These are phyloP conservation scores for Nectriaceae sp. DNA, from an alignment of 2,329 filamentous ascomycete species.

Conservation along the genomic window DNA sequence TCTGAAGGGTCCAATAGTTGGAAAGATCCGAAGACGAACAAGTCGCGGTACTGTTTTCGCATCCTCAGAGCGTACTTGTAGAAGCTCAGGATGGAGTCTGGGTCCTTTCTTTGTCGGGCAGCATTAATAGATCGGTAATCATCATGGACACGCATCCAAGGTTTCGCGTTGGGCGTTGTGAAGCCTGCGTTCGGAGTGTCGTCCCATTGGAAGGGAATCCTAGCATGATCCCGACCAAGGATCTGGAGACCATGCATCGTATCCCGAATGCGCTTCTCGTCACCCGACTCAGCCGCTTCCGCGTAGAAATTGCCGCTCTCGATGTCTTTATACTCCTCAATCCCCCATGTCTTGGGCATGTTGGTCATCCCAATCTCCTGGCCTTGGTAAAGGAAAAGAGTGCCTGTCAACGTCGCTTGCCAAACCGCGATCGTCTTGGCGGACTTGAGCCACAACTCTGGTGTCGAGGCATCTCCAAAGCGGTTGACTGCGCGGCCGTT, in stretches of 20 bases:
- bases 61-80: slow-evolving; percentile 56
- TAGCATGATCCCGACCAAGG: slow-evolving; percentile 63
- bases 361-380: slow-evolving; percentile 65
- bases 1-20: slow-evolving; percentile 51
- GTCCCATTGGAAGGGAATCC: slow-evolving; percentile 70
- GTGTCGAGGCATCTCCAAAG: slow-evolving; percentile 49
- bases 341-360: slow-evolving; percentile 50
- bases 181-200: slow-evolving; percentile 62
- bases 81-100: slow-evolving; percentile 56
- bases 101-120: slow-evolving; percentile 45
- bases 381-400: slow-evolving; percentile 60
- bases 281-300: slow-evolving; percentile 39
- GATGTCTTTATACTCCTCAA: slow-evolving; percentile 57
- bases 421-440: slow-evolving; percentile 56
- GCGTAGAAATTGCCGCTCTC: slow-evolving; percentile 55
- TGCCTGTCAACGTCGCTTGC: slow-evolving; percentile 52
- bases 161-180: slow-evolving; percentile 43
- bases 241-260: slow-evolving; percentile 56
- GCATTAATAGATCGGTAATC: slow-evolving; percentile 59
- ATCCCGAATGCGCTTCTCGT: slow-evolving; percentile 39
- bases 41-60: slow-evolving; percentile 55
- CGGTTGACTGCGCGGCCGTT: slow-evolving; percentile 59
- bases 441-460: slow-evolving; percentile 44
- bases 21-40: slow-evolving; percentile 66
- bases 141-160: slow-evolving; percentile 71